Base-by-base conservation (phyloP, 2,329 filamentous ascomycete genomes). In the Colletotrichum sp. region DNA sequence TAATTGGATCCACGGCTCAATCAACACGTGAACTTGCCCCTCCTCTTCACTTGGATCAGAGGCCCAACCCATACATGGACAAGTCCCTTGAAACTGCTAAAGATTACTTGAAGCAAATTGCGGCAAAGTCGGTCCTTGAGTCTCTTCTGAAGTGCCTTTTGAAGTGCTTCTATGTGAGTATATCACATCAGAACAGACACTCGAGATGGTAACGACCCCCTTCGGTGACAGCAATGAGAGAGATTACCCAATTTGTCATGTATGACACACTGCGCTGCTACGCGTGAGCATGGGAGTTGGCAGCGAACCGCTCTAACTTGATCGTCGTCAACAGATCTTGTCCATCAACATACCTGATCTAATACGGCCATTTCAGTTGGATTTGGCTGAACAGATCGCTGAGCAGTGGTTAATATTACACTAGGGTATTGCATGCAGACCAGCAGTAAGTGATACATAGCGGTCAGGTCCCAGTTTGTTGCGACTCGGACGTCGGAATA, bases 201-300 rank as follows among this genome's bases (percentile, higher is more conserved):
- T 13, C 10, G 12, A 21, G 44, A 7, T 4, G n/a, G 12, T 21
- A 4, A 21, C 6, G 44, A 21, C 3, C 2, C 6, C 10, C 44
- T 34, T 34, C 13, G 2, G 44, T 49, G 44, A 9, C 44, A 21
- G 44, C 44, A 49, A 21, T 10, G 10, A 52, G n/a, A 13, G 44
- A 1, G 8, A 21, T 21, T 0, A 24, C 3, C n/a, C n/a, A 3
- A 18, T 3, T 1, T 5, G 1, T 39, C 15, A 44, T 21, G 44
- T 7, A 4, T 21, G 44, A 4, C n/a, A 13, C 10, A 21, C 4
- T 3, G 5, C n/a, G 2, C 12, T 52, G n/a, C 10, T 52, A 10
- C n/a, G 3, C 12, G n/a, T 13, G 44, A 24, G n/a, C 2, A 21
- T 52, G n/a, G 0, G 1, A 52, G n/a, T 52, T 21, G 44, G n/a